Conservation (phyloP, 805 yeast species). For the Nakazawaea holstii region DNA sequence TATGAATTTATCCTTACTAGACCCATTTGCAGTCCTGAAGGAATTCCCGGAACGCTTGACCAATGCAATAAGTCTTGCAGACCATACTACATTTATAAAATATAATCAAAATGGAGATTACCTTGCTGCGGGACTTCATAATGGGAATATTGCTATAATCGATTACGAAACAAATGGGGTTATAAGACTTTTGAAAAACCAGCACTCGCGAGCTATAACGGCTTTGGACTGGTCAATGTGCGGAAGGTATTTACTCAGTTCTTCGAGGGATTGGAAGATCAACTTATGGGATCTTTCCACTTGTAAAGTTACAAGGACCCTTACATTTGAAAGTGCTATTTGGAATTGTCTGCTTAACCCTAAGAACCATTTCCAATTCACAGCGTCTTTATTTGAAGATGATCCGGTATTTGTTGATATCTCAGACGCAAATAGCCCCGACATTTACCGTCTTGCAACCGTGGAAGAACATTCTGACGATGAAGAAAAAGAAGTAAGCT, state of each 20-base stretch:
- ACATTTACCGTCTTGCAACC: slow-evolving; percentile 13
- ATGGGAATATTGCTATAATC: slow-evolving; percentile 69
- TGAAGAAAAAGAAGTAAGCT: slow-evolving; percentile 6
- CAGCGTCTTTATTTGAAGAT: slow-evolving; percentile 64
- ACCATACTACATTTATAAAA: slow-evolving; percentile 59
- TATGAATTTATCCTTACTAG: slow-evolving; percentile 80
- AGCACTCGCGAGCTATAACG: slow-evolving; percentile 67
- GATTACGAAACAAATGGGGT: slow-evolving; percentile 67
- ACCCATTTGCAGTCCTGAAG: slow-evolving; percentile 86
- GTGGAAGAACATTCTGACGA: slow-evolving; percentile 20
- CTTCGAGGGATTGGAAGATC: slow-evolving; percentile 79
- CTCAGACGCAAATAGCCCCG: slow-evolving; percentile 16
- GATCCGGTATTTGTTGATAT: slow-evolving; percentile 47
- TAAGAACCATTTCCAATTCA: slow-evolving; percentile 35
- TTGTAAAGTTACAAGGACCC: slow-evolving; percentile 33
- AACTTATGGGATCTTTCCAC: slow-evolving; percentile 71
- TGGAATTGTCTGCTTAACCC: slow-evolving; percentile 68
- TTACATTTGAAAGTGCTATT: slow-evolving; percentile 62
- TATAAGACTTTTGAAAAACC: slow-evolving; percentile 47
- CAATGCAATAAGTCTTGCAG: slow-evolving; percentile 61
- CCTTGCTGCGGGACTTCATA: slow-evolving; percentile 71
- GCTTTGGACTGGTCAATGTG: slow-evolving; percentile 70
- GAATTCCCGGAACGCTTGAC: slow-evolving; percentile 87
- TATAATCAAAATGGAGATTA: slow-evolving; percentile 79
- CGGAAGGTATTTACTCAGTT: slow-evolving; percentile 62